Conservation (phyloP, 768 basidiomycete genomes). For the Amyloporia xantha region DNA sequence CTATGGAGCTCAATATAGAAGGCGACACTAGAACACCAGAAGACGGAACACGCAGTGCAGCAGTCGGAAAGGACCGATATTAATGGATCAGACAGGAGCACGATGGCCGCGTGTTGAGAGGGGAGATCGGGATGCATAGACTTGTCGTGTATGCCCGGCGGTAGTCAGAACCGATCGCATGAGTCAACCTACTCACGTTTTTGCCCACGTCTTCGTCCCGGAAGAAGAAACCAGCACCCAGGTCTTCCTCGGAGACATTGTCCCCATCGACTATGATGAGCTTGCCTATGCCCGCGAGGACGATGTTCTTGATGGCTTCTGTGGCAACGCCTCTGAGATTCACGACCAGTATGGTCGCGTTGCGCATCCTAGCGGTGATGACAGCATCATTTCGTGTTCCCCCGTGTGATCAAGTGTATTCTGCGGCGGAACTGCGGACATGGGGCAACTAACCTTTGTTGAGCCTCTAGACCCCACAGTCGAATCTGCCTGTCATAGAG, state of each 20-base stretch:
- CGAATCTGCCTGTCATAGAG: conserved; percentile 97
- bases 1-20: too few species aligned
- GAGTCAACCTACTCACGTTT: conserved; percentile 72
- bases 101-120: too few species aligned
- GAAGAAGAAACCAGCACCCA: conserved; percentile 91
- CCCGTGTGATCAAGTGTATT: not conserved
- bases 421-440: not conserved
- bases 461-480: conserved; percentile 96
- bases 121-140: too few species aligned
- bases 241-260: conserved; percentile 74
- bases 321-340: conserved; percentile 80
- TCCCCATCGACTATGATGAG: conserved; percentile 78
- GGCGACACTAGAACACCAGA: too few species aligned
- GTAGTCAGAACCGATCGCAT: too few species aligned
- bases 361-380: conserved; percentile 67
- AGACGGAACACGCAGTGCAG: too few species aligned
- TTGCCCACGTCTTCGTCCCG: conserved; percentile 88
- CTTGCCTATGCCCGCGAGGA: conserved; percentile 91
- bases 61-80: too few species aligned
- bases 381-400: not conserved
- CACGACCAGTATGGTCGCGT: conserved; percentile 82
- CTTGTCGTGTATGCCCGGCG: too few species aligned
- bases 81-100: too few species aligned
- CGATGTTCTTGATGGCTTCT: conserved; percentile 96
- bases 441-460: conserved; percentile 62